phyloP scores from a whole-genome alignment of 768 basidiomycete genomes.

The Auricularia sp. region DNA sequence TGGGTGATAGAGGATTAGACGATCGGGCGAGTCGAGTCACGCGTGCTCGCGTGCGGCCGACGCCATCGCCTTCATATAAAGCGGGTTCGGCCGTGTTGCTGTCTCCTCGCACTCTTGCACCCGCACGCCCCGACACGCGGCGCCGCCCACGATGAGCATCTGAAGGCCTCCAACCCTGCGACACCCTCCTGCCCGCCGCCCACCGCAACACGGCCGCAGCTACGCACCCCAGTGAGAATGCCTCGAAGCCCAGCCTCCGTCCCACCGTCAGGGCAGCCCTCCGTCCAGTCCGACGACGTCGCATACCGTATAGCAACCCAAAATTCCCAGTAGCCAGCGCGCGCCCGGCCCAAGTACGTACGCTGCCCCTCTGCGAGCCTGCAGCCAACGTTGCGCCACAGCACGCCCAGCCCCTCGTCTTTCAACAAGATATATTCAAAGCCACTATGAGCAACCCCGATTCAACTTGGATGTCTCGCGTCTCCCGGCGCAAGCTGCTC shows the following conservation, averaged over 20 bases:
- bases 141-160: slow-evolving; percentile 14
- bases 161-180: slow-evolving; percentile 11
- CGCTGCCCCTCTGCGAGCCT: neutral
- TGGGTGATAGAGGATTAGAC: neutral
- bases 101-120: neutral
- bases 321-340: neutral
- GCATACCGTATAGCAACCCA: slow-evolving; percentile 64
- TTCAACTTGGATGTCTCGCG: slow-evolving; percentile 58
- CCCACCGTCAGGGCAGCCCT: slow-evolving; percentile 31
- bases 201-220: slow-evolving; percentile 16
- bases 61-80: neutral
- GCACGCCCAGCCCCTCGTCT: slow-evolving; percentile 1
- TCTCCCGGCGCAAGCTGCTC: slow-evolving; percentile 26
- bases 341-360: neutral
- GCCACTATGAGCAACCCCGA: slow-evolving; percentile 40
- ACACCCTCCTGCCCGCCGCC: slow-evolving; percentile 13
- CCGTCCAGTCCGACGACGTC: slow-evolving; percentile 26
- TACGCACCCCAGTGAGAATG: slow-evolving; percentile 42
- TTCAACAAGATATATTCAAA: slow-evolving; percentile 33
- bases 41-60: neutral
- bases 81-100: neutral
- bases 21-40: neutral
- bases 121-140: neutral
- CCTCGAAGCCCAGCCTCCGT: slow-evolving; percentile 85
- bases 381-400: neutral